Evolutionary conservation across 75 land plant species (phyloP).

Genomic region (Pinus tabuliformis): DNA sequence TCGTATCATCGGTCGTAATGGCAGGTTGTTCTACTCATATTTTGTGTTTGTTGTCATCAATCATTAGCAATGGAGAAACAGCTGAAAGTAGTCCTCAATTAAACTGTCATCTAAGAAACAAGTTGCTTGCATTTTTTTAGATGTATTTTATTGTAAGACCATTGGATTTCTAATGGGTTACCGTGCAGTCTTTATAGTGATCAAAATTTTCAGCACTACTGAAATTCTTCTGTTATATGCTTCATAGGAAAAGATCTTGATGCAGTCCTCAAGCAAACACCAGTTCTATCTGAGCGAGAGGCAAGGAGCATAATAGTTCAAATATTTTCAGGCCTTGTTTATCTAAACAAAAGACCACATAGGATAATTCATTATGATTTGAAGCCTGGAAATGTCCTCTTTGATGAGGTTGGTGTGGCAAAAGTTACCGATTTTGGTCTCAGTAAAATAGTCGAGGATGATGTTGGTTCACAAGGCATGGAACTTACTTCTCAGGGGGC

Average conservation of each 20-base stretch:
- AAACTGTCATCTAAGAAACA: neutral
- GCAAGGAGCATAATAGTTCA: constrained; percentile 91
- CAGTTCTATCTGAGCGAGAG: constrained; percentile 86
- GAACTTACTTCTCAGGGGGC: constrained; percentile 99
- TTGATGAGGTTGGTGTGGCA: constrained; percentile 92
- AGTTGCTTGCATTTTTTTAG: neutral
- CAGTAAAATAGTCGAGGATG: constrained; percentile 93
- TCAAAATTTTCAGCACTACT: neutral
- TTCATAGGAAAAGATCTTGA: constrained; percentile 93
- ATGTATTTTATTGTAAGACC: neutral
- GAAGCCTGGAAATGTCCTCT: constrained; percentile 96
- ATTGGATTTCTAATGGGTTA: neutral
- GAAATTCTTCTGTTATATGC: neutral
- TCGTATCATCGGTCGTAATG: neutral
- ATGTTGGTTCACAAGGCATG: constrained; percentile 99
- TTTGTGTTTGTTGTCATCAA: neutral
- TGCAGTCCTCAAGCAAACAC: constrained; percentile 87
- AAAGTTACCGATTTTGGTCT: constrained; percentile 98
- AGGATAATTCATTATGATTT: constrained; percentile 96
- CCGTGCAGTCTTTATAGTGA: neutral
- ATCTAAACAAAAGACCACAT: constrained; percentile 86
- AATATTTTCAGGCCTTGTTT: constrained; percentile 94
- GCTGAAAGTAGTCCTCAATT: neutral
- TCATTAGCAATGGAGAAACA: neutral
- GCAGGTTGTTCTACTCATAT: neutral